A percentile compares a stretch with the other conserved stretches of the same genome.
These are phyloP conservation scores for Auricularia heimuer DNA, from an alignment of 768 basidiomycete genomes.

Conservation along the genomic window DNA sequence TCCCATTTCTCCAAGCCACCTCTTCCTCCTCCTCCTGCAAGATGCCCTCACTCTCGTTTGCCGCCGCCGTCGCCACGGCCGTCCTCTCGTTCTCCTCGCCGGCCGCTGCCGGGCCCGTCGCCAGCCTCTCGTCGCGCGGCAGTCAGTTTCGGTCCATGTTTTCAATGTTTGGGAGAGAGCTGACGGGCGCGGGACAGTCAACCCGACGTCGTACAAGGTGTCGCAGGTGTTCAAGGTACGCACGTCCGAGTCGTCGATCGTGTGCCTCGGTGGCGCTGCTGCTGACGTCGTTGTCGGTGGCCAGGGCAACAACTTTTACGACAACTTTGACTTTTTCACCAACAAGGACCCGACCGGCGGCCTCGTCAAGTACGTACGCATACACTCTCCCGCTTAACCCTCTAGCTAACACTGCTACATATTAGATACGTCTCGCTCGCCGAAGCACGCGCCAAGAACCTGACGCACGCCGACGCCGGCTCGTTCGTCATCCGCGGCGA, in stretches of 20 bases:
- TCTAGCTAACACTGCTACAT: no score
- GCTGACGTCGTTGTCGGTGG: neutral
- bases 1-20: no score
- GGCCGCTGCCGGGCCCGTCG: no score
- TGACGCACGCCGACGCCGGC: constrained; percentile 45
- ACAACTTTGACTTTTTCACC: neutral
- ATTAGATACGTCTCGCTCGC: neutral
- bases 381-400: no score
- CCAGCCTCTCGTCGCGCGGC: no score
- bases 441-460: constrained; percentile 22
- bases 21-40: no score
- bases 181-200: neutral
- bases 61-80: neutral
- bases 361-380: neutral
- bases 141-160: no score
- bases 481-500: constrained; percentile 51
- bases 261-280: neutral
- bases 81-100: neutral
- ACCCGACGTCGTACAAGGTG: neutral
- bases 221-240: neutral
- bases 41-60: neutral
- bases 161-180: neutral
- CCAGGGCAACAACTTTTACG: neutral
- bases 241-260: neutral
- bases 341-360: neutral